Conservation (phyloP, 2,329 filamentous ascomycete species). For the Fusarium begoniae region DNA sequence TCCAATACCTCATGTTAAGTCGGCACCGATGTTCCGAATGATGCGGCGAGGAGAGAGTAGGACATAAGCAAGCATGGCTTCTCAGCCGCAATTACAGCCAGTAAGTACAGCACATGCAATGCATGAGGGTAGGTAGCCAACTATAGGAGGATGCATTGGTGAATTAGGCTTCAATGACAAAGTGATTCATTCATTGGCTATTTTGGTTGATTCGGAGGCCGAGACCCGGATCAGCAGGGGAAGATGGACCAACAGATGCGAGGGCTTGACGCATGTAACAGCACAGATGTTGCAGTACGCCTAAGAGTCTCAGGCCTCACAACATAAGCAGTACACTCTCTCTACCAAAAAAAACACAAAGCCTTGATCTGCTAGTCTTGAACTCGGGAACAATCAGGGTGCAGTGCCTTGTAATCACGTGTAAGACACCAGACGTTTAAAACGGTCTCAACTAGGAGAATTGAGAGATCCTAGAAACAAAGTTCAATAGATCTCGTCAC, state of each 20-base stretch:
- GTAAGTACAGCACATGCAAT: background rate
- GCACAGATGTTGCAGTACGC: background rate
- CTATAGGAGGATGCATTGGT: background rate
- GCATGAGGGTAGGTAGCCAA: background rate
- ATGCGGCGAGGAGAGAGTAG: background rate
- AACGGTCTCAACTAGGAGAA: background rate
- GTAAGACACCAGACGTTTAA: background rate
- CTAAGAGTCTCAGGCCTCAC: background rate
- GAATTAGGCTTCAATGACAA: background rate
- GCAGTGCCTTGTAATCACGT: background rate
- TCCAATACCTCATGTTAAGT: background rate
- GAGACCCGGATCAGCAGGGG: background rate
- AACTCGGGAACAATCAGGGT: background rate
- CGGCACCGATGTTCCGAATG: background rate
- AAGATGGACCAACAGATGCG: background rate
- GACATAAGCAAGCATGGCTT: background rate
- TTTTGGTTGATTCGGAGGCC: background rate
- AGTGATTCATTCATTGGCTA: background rate
- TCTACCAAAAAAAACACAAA: background rate
- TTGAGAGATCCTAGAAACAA: background rate
- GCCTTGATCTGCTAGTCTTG: background rate
- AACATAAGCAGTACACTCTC: background rate
- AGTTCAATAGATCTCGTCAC: background rate
- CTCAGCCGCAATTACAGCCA: background rate
- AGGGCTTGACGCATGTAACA: background rate